Conservation (phyloP, 768 basidiomycete genomes). For the Kwoniella sp. region DNA sequence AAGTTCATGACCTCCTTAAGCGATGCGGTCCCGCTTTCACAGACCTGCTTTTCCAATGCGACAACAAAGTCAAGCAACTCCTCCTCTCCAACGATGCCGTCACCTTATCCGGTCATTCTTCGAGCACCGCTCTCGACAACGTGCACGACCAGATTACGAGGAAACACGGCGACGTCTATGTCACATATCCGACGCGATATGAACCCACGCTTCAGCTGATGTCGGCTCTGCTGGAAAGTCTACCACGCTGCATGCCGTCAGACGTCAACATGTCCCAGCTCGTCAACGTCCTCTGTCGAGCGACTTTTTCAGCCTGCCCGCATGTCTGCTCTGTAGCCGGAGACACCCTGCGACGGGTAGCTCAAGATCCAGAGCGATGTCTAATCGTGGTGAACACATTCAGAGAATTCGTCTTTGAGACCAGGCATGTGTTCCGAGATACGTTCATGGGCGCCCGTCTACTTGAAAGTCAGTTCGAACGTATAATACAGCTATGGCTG, state of each 20-base stretch:
- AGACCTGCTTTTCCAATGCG: slow-evolving; percentile 65
- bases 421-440: slow-evolving; percentile 66
- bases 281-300: slow-evolving; percentile 76
- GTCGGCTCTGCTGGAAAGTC: slow-evolving; percentile 75
- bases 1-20: slow-evolving; percentile 73
- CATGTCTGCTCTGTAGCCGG: slow-evolving; percentile 69
- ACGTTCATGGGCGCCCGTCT: slow-evolving; percentile 61
- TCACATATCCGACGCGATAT: slow-evolving; percentile 68
- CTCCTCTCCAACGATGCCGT: slow-evolving; percentile 78
- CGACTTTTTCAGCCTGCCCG: slow-evolving; percentile 84
- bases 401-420: slow-evolving; percentile 73
- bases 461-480: slow-evolving; percentile 68
- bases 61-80: slow-evolving; percentile 71
- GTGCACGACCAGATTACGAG: slow-evolving; percentile 65
- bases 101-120: slow-evolving; percentile 57
- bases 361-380: slow-evolving; percentile 65
- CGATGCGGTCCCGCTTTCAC: slow-evolving; percentile 65
- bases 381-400: slow-evolving; percentile 67
- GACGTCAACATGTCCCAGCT: slow-evolving; percentile 64
- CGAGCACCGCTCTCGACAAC: slow-evolving; percentile 70
- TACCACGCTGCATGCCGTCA: slow-evolving; percentile 76
- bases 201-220: slow-evolving; percentile 71
- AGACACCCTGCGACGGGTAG: slow-evolving; percentile 71
- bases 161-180: slow-evolving; percentile 61
- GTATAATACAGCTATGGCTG: slow-evolving; percentile 73